Base-by-base conservation (phyloP, 2,329 filamentous ascomycete species). In the Microsporum ferrugineum region DNA sequence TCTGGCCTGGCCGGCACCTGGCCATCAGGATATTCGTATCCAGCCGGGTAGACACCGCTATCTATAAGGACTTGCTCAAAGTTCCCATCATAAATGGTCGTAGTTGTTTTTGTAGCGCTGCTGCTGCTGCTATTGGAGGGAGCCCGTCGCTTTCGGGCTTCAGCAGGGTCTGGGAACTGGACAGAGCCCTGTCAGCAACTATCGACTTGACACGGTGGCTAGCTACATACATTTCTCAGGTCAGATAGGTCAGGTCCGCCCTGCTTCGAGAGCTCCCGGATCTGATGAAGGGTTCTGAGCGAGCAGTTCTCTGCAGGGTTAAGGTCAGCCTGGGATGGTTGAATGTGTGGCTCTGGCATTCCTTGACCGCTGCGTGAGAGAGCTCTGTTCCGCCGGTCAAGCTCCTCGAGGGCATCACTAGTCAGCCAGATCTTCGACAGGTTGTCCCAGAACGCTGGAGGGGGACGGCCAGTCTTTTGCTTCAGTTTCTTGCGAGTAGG, bases 51-150 rank as follows among this genome's bases (percentile, higher is more conserved):
- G 39, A 77, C 64, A 12, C 61, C 61, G 63, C 70, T 47, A 60
- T 77, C 71, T 60, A 72, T 70, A 45, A 78, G 63, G 55, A 73
- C 68, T 60, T 73, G 70, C 59, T 75, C 67, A 65, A 77, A 77
- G 61, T 67, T 64, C 56, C 66, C 65, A 64, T 72, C 63, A 62
- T 76, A 75, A 1, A 66, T 62, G 55, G 36, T 43, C 10, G n/a
- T 58, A 23, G 45, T 53, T 17, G 43, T 38, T 23, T 17, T 60
- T 17, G 58, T 53, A 29, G 45, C 23, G 66, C 64, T 33, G 14
- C 4, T 38, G 43, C 14, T 14, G 38, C 38, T 39, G 14, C 14
- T 36, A 10, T 43, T 38, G 29, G 7, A 8, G 66, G 59, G 33
- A 39, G 41, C 29, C 8, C 27, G 6, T 39, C 33, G 8, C 14